Evolutionary conservation across 2,329 filamentous ascomycete genomes (phyloP).

Genomic region (Leptographium wingfieldii): DNA sequence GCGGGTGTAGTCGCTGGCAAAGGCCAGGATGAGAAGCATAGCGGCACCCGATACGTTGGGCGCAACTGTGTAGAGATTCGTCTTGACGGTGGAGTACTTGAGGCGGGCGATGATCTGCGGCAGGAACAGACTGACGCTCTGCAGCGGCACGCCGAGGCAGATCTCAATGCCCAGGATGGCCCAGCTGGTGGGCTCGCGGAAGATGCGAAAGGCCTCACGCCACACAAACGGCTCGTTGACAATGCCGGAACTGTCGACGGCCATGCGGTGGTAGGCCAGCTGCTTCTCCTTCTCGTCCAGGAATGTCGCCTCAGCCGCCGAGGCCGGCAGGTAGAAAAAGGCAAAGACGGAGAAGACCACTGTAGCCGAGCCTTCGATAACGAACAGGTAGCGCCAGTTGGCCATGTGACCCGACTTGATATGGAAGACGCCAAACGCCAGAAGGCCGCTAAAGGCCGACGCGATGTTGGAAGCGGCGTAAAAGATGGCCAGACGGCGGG

Average conservation of each 20-base stretch:
- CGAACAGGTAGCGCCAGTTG: constrained; percentile 37
- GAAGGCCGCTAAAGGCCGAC: constrained; percentile 12
- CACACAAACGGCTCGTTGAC: constrained; percentile 41
- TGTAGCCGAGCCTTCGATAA: constrained; percentile 44
- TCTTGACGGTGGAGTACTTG: constrained; percentile 32
- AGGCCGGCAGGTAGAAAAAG: constrained; percentile 55
- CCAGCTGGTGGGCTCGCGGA: constrained; percentile 35
- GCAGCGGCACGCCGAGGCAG: constrained; percentile 46
- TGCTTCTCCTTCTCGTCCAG: constrained; percentile 52
- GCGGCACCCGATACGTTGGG: constrained; percentile 64
- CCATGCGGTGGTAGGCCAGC: constrained; percentile 61
- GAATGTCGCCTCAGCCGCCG: constrained; percentile 47
- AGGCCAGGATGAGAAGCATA: constrained; percentile 61
- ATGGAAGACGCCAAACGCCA: constrained; percentile 34
- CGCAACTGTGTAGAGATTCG: constrained; percentile 71
- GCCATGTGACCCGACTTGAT: constrained; percentile 25
- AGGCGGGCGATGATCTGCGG: constrained; percentile 14
- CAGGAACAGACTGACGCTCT: constrained; percentile 28
- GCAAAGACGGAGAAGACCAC: constrained; percentile 51
- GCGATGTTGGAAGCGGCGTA: constrained; percentile 13
- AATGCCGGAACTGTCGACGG: constrained; percentile 57
- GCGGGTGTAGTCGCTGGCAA: constrained; percentile 53
- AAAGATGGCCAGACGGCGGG: constrained; percentile 57
- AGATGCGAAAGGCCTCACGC: constrained; percentile 37
- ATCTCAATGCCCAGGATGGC: constrained; percentile 41